Base-by-base conservation (phyloP, 768 basidiomycete genomes). In the Pholiota molesta region DNA sequence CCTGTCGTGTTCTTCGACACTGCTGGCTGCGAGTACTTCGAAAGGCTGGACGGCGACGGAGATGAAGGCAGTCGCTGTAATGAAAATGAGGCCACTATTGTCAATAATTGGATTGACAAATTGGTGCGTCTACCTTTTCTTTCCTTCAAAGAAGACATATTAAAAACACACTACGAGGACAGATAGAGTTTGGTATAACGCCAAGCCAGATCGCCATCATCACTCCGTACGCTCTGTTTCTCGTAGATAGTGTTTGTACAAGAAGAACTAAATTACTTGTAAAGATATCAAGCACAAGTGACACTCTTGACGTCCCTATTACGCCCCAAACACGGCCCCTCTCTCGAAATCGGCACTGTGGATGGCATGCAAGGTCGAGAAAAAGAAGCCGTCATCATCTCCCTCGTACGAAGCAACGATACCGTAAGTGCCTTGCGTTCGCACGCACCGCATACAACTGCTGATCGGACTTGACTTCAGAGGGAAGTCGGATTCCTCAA, bases 311-410 rank as follows among this genome's bases (percentile, higher is more conserved):
- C 92, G 0, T 87, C 90, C 0, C 77, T 94, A 45, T 77, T 99
- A 19, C 86, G 90, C 23, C 87, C 90, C 0, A 71, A 77, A n/a
- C 82, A 91, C 67, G 91, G 90, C 0, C 73, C 79, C 0, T 77
- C 78, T 26, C 82, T 99, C 0, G 95, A 98, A 66, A 94, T 97
- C 47, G 97, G 96, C 1, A 94, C 91, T 0, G 95, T 99, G 0
- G 97, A 99, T 70, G 95, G 95, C 0, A 92, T 98, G 89, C 97
- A 99, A 78, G 97, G 97, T 0, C 86, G 97, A 53, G 97, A 99
- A 73, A 94, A 94, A 66, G 94, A 99, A 57, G 95, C 95, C 0
- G 86, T 99, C 40, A 86, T 99, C 23, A 92, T 99, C 57, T 93
- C 87, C 66, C 84, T 99, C 3, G 97, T 99, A 1, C 82, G 97